Percentiles rank a stretch among this genome's conserved stretches.
Conservation (phyloP, 2,329 filamentous ascomycete species). For the Hypoxylon sp. region DNA sequence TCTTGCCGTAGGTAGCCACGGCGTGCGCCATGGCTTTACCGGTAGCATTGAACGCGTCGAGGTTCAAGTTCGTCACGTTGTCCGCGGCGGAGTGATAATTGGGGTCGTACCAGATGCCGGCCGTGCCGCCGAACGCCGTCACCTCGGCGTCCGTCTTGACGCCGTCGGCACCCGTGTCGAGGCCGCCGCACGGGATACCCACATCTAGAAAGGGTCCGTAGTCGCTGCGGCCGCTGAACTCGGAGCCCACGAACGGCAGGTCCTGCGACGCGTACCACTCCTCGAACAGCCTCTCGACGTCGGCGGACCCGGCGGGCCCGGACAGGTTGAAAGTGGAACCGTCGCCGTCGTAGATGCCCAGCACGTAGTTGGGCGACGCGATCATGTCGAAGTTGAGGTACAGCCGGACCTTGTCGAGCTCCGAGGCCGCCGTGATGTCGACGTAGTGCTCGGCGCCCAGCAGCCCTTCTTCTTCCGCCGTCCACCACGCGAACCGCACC, state of each 20-base stretch:
- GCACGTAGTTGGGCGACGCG: conserved; percentile 66
- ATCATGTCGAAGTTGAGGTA: conserved; percentile 74
- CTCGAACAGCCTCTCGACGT: conserved; percentile 65
- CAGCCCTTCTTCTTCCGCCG: conserved; percentile 72
- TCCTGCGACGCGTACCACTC: conserved; percentile 60
- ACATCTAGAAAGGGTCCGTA: conserved; percentile 69
- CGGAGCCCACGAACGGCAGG: conserved; percentile 66
- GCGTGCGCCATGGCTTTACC: conserved; percentile 66
- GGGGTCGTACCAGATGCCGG: conserved; percentile 64
- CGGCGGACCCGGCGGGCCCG: conserved; percentile 66
- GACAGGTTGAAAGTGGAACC: conserved; percentile 65
- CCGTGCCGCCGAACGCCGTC: conserved; percentile 64
- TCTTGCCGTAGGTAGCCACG: conserved; percentile 62
- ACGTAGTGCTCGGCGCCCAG: conserved; percentile 71
- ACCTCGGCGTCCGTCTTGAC: conserved; percentile 67
- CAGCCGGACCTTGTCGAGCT: conserved; percentile 67
- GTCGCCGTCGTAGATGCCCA: conserved; percentile 63
- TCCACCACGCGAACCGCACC: conserved; percentile 74
- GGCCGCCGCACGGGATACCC: conserved; percentile 67
- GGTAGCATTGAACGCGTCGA: conserved; percentile 65
- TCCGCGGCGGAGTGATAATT: conserved; percentile 69
- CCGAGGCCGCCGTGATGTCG: conserved; percentile 54
- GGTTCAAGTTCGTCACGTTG: conserved; percentile 64
- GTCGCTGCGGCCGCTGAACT: conserved; percentile 72
- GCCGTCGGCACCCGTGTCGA: conserved; percentile 70